These are phyloP conservation scores for Myriosclerotinia scirpicola DNA, from an alignment of 2,329 filamentous ascomycete genomes.

Conservation along the genomic window DNA sequence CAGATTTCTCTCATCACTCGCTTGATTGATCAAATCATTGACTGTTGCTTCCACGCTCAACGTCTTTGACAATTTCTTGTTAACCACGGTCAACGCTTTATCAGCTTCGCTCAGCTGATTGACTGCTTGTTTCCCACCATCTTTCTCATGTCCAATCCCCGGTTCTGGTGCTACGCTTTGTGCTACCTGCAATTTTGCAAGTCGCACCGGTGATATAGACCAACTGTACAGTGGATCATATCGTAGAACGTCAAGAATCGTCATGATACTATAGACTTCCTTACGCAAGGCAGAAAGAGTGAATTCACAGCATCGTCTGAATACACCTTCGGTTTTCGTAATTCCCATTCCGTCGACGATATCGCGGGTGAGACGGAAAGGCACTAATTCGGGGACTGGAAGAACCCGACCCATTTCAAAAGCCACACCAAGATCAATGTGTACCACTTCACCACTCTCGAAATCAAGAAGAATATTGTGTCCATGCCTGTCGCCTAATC, in stretches of 20 bases:
- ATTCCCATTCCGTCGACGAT: conserved; percentile 97
- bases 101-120: conserved; percentile 79
- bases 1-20: conserved; percentile 87
- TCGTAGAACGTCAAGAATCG: conserved; percentile 93
- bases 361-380: conserved; percentile 90
- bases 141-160: conserved; percentile 35
- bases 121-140: conserved; percentile 44
- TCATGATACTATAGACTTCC: conserved; percentile 97
- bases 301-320: conserved; percentile 97
- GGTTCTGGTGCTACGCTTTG: conserved; percentile 46
- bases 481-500: conserved; percentile 89
- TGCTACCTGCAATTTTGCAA: conserved; percentile 64
- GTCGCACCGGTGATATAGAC: conserved; percentile 74
- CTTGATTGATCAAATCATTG: conserved; percentile 95
- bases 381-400: conserved; percentile 91
- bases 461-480: conserved; percentile 95
- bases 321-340: conserved; percentile 92
- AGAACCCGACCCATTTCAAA: conserved; percentile 97
- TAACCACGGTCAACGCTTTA: conserved; percentile 84
- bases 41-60: conserved; percentile 93
- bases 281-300: conserved; percentile 92
- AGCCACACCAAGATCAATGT: conserved; percentile 94
- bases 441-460: conserved; percentile 87
- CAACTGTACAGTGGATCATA: conserved; percentile 97
- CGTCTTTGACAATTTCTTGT: conserved; percentile 93